phyloP scores from a whole-genome alignment of 2,329 filamentous ascomycete genomes.

The Cadophora gregata region DNA sequence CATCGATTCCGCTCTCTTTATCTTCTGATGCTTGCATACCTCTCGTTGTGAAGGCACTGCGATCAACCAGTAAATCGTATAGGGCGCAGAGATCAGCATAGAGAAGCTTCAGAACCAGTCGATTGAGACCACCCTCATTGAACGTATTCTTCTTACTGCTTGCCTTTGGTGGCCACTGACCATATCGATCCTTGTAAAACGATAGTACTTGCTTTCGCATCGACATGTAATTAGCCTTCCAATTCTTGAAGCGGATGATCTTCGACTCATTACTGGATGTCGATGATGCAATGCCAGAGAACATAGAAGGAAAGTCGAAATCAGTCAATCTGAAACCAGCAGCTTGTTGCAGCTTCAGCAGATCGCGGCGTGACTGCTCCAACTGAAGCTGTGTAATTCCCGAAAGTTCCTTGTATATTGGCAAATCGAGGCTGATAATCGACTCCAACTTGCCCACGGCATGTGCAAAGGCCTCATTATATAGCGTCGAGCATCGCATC shows the following conservation, averaged over 20 bases:
- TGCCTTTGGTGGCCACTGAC: conserved; percentile 90
- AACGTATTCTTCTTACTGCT: conserved; percentile 91
- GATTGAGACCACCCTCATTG: conserved; percentile 84
- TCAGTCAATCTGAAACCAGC: conserved; percentile 78
- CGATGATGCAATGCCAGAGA: conserved; percentile 85
- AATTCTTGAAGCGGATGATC: conserved; percentile 80
- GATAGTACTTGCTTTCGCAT: conserved; percentile 70
- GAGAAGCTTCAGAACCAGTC: conserved; percentile 78
- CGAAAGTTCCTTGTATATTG: conserved; percentile 74
- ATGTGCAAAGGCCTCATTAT: conserved; percentile 91
- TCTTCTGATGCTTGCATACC: conserved; percentile 65
- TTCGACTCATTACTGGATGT: conserved; percentile 79
- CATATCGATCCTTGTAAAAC: conserved; percentile 70
- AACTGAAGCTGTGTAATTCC: conserved; percentile 76
- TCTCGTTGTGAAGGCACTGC: conserved; percentile 77
- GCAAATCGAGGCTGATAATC: conserved; percentile 68
- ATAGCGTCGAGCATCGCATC: conserved; percentile 81
- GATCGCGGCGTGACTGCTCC: conserved; percentile 80
- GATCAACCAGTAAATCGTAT: conserved; percentile 88
- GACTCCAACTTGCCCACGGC: conserved; percentile 85
- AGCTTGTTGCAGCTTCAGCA: conserved; percentile 73
- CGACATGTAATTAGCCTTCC: conserved; percentile 75
- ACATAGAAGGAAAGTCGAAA: conserved; percentile 91
- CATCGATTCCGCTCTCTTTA: conserved; percentile 56
- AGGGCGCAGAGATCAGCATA: conserved; percentile 86